Evolutionary conservation across 192 early-diverging fungal genomes (phyloP).

Genomic region (Piromyces finnis): DNA sequence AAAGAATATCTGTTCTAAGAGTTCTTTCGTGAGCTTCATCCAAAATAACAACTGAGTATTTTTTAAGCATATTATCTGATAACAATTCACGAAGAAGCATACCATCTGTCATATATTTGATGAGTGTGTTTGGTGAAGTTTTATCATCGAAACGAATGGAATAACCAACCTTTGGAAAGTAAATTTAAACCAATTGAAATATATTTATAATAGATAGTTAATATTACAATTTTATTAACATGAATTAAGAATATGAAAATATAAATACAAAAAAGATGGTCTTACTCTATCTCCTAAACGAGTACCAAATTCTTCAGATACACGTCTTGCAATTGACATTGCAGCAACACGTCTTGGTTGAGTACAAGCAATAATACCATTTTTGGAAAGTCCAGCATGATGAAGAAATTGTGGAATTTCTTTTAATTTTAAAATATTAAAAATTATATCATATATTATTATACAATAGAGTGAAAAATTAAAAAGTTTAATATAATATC

Average conservation of each 20-base stretch:
- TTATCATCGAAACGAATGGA: constrained; percentile 89
- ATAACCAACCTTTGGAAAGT: constrained; percentile 81
- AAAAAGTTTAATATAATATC: too few relatives aligned
- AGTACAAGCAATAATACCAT: constrained; percentile 50
- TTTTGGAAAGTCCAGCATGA: constrained; percentile 27
- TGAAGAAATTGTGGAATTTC: constrained; percentile 88
- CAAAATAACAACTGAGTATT: constrained; percentile 74
- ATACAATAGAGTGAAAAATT: too few relatives aligned
- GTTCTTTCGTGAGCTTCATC: constrained; percentile 99
- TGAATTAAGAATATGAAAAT: too few relatives aligned
- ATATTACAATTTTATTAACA: too few relatives aligned
- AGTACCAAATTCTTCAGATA: constrained; percentile 61
- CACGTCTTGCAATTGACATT: constrained; percentile 58
- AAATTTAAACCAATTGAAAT: too few relatives aligned
- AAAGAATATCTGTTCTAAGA: constrained; percentile 85
- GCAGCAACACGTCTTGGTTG: constrained; percentile 73
- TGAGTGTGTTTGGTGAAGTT: constrained; percentile 53
- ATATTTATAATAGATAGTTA: too few relatives aligned
- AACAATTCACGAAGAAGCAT: constrained; percentile 84
- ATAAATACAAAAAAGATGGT: too few relatives aligned
- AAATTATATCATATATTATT: too few relatives aligned
- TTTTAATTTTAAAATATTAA: background rate
- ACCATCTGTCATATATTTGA: constrained; percentile 95
- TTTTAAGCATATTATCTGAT: constrained; percentile 50
- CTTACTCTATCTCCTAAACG: constrained; percentile 23